A percentile compares a stretch with the other conserved stretches of the same genome.
These are phyloP conservation scores for Tolypocladium album DNA, from an alignment of 2,329 filamentous ascomycete species.

Conservation along the genomic window DNA sequence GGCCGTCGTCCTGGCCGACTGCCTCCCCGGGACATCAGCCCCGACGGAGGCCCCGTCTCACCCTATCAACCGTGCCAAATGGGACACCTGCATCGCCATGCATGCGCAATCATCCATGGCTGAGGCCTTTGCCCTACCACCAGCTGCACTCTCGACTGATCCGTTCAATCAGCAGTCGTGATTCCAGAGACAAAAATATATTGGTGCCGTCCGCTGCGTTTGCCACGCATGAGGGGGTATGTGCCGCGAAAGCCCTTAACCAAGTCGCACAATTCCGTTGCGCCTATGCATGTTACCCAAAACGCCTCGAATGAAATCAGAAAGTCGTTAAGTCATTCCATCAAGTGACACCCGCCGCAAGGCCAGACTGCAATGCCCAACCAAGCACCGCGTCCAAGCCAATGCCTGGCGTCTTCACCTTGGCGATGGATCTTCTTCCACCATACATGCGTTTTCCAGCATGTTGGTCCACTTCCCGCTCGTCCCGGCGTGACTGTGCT, in stretches of 20 bases:
- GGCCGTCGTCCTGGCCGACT: not conserved
- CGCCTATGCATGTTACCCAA: not conserved
- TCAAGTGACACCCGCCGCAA: not conserved
- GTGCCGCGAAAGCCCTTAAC: not conserved
- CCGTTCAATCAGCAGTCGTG: not conserved
- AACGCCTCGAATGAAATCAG: not conserved
- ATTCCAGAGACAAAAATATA: not conserved
- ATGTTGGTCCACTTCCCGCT: conserved; percentile 99
- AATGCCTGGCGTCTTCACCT: conserved; percentile 11
- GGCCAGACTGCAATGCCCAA: not conserved
- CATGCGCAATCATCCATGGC: not conserved
- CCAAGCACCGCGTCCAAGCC: not conserved
- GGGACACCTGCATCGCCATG: not conserved
- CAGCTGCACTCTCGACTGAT: not conserved
- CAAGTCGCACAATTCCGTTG: not conserved
- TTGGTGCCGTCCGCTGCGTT: not conserved
- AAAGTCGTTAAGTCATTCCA: conserved; percentile 2
- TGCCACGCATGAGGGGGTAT: not conserved
- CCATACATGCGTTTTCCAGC: conserved; percentile 93
- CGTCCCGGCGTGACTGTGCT: conserved; percentile 91
- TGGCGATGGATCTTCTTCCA: conserved; percentile 56
- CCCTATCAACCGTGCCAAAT: not conserved
- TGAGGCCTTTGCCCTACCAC: not conserved
- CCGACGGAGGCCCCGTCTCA: not conserved
- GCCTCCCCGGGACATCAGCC: not conserved